These are phyloP conservation scores for Symbiotaphrina buchneri DNA, from an alignment of 495 filamentous ascomycete genomes.

Conservation along the genomic window DNA sequence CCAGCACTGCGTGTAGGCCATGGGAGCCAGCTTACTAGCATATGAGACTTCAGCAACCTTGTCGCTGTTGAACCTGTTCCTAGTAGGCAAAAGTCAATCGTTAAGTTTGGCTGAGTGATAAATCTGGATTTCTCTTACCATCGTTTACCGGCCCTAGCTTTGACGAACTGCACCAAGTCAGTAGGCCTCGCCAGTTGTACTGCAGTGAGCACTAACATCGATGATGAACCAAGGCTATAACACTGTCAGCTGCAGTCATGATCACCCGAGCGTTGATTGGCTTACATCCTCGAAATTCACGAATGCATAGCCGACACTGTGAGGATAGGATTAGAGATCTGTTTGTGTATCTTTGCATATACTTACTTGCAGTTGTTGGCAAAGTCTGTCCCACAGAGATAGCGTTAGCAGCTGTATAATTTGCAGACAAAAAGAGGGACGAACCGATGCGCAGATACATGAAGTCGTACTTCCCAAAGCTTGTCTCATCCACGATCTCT, in stretches of 20 bases:
- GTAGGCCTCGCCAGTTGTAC: conserved; percentile 12
- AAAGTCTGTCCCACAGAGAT: conserved; percentile 30
- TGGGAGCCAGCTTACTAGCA: conserved; percentile 39
- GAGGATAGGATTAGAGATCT: conserved; percentile 12
- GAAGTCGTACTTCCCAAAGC: conserved; percentile 72
- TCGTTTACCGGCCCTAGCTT: conserved; percentile 39
- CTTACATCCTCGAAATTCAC: conserved; percentile 79
- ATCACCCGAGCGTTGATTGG: conserved; percentile 5
- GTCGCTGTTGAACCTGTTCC: conserved; percentile 63
- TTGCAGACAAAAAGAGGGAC: conserved; percentile 2
- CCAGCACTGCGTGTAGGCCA: background rate
- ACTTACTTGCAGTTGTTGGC: conserved; percentile 74
- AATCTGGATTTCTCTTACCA: conserved; percentile 27
- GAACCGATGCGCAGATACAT: conserved; percentile 77
- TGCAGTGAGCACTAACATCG: conserved; percentile 5
- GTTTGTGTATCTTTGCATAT: background rate
- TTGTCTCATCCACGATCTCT: conserved; percentile 53
- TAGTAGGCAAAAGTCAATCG: conserved; percentile 8
- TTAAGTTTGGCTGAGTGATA: background rate
- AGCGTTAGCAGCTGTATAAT: background rate
- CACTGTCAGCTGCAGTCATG: conserved; percentile 2
- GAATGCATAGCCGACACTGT: conserved; percentile 94
- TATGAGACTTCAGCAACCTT: conserved; percentile 85
- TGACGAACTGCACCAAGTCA: conserved; percentile 41
- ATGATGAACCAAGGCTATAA: conserved; percentile 5